A percentile compares a stretch with the other conserved stretches of the same genome.
These are phyloP conservation scores for Aspergillus bombycis DNA, from an alignment of 2,329 filamentous ascomycete genomes.

Conservation along the genomic window DNA sequence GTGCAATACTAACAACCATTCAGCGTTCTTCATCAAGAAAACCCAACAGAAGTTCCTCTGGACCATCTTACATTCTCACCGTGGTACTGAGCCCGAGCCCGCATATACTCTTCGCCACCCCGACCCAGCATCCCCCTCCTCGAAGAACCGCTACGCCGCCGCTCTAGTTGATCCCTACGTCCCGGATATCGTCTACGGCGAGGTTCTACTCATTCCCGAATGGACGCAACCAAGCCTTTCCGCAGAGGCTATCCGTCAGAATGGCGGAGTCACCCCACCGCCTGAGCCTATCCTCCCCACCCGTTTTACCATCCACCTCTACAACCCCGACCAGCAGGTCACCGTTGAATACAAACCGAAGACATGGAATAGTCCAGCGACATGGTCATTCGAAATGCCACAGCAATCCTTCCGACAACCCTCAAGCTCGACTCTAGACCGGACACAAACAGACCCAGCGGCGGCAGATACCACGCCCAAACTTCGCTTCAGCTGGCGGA, in stretches of 20 bases:
- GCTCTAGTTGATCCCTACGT: conserved; percentile 83
- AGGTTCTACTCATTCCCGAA: conserved; percentile 80
- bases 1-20: neutral
- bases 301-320: conserved; percentile 82
- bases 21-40: conserved; percentile 64
- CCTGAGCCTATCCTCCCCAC: conserved; percentile 76
- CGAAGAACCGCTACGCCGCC: conserved; percentile 82
- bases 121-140: conserved; percentile 69
- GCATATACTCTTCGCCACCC: conserved; percentile 80
- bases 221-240: conserved; percentile 84
- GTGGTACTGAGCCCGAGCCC: conserved; percentile 78
- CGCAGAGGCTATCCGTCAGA: conserved; percentile 73
- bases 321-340: conserved; percentile 88
- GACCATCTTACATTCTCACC: conserved; percentile 58
- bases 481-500: conserved; percentile 84
- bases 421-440: conserved; percentile 76
- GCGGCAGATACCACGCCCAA: conserved; percentile 65
- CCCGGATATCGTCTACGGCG: conserved; percentile 80
- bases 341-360: conserved; percentile 68
- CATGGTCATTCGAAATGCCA: conserved; percentile 93
- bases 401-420: conserved; percentile 81
- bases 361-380: conserved; percentile 77
- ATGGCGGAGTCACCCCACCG: conserved; percentile 66
- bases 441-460: conserved; percentile 65
- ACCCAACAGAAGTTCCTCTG: conserved; percentile 46